Evolutionary conservation across 106 monocot species (phyloP), one percentile per base, ranked within the genome.

Genomic region (Acorus calamus): DNA sequence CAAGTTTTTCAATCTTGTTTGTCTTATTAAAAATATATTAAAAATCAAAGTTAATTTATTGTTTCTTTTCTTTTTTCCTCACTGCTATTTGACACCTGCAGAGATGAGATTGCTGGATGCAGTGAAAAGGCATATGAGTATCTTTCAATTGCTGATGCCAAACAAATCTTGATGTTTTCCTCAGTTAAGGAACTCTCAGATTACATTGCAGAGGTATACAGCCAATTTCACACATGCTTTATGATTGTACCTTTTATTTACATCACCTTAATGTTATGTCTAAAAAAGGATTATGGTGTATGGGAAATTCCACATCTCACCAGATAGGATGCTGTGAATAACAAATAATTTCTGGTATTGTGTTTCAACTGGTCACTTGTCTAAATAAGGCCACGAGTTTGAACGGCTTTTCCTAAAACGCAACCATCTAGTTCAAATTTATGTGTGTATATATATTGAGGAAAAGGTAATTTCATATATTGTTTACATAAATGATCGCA

Each of bases 91-190:
- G 44, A 45, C 41, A 50, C 14, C 61, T 82, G 55, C 78, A 98
- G 96, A 73, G 96, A 98, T 66, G 91, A 98, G 55, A 85, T 98
- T 52, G 96, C 91, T 67, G 91, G 91, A 52, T 91, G 96, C 69
- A 96, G 96, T 66, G 96, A 96, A 61, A 96, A 96, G 62, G 96
- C 91, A 50, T 96, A 96, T 79, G 91, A 91, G 66, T 87, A 68
- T 67, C 63, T 96, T 56, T 74, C 87, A 48, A 68, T 77, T 61
- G 59, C 63, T 61, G 84, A 98, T 69, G 87, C 96, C 3, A 91
- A 87, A 75, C 76, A 79, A 49, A 85, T 98, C 62, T 58, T 98
- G 64, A 92, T 92, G 91, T 92, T 92, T 60, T 78, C 85, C 55
- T 74, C 82, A 28, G 87, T 88, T 47, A 64, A 98, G 71, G 85